Evolutionary conservation across 257 asterid genomes (phyloP).

Genomic region (Capsicum chinense): DNA sequence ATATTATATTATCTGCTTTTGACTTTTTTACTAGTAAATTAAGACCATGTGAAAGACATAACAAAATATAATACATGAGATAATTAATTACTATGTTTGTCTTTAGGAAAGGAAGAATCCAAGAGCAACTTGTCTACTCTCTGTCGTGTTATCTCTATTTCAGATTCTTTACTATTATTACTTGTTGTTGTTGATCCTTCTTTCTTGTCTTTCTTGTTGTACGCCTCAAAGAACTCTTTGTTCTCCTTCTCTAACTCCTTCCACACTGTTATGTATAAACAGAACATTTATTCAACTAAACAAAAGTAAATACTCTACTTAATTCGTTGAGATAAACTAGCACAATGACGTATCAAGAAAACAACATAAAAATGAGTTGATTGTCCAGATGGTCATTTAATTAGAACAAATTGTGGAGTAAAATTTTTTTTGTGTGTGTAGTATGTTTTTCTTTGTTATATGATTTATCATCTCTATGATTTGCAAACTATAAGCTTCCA

Average conservation of each 20-base stretch:
- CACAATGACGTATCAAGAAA: background rate
- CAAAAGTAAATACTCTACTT: background rate
- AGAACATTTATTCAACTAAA: background rate
- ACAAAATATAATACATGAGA: background rate
- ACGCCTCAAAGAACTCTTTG: conserved; percentile 46
- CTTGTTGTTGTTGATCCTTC: background rate
- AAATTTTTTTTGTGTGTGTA: background rate
- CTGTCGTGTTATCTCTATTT: conserved; percentile 14
- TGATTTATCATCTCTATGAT: no score
- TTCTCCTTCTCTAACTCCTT: conserved; percentile 77
- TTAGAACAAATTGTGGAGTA: background rate
- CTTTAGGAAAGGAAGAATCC: background rate
- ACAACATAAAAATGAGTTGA: background rate
- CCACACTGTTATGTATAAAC: conserved; percentile 59
- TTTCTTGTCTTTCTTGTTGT: conserved; percentile 20
- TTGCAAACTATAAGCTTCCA: no score
- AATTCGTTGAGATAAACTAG: background rate
- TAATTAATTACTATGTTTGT: background rate
- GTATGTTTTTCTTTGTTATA: no score
- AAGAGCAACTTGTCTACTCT: conserved; percentile 18
- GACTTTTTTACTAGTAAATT: no score
- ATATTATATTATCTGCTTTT: no score
- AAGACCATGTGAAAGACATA: no score
- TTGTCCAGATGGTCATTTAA: background rate
- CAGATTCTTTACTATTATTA: background rate